These are phyloP conservation scores for Solanum chmielewskii DNA, from an alignment of 257 asterid genomes.

Conservation along the genomic window DNA sequence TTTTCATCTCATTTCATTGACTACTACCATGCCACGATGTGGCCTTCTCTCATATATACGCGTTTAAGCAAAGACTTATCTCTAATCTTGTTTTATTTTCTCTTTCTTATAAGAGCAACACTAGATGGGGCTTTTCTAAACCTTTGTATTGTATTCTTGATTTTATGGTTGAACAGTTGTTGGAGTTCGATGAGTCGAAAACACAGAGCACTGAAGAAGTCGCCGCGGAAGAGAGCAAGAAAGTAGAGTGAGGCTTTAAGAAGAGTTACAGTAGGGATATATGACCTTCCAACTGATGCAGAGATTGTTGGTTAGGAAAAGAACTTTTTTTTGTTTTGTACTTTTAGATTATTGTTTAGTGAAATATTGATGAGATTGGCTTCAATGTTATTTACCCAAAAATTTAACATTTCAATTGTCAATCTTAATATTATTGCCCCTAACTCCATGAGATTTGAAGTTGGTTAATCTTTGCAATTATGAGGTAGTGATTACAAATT, in stretches of 20 bases:
- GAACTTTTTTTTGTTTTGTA: neutral
- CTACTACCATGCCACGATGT: neutral
- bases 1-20: neutral
- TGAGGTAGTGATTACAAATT: neutral
- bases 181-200: constrained; percentile 78
- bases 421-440: neutral
- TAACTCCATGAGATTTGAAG: neutral
- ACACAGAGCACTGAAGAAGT: constrained; percentile 22
- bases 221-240: constrained; percentile 29
- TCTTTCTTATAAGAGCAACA: neutral
- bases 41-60: neutral
- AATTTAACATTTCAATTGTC: neutral
- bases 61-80: neutral
- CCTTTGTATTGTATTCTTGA: neutral
- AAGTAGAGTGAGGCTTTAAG: constrained; percentile 29
- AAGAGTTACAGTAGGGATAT: neutral
- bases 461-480: neutral
- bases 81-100: neutral
- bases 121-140: neutral
- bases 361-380: neutral
- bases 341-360: neutral
- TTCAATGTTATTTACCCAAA: neutral
- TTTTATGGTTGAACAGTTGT: constrained; percentile 30
- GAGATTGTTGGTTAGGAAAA: neutral
- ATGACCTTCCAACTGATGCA: neutral